Percentiles rank a stretch among this genome's conserved stretches.
phyloP scores from a whole-genome alignment of 2,329 filamentous ascomycete genomes.

The Exophiala calicioides region DNA sequence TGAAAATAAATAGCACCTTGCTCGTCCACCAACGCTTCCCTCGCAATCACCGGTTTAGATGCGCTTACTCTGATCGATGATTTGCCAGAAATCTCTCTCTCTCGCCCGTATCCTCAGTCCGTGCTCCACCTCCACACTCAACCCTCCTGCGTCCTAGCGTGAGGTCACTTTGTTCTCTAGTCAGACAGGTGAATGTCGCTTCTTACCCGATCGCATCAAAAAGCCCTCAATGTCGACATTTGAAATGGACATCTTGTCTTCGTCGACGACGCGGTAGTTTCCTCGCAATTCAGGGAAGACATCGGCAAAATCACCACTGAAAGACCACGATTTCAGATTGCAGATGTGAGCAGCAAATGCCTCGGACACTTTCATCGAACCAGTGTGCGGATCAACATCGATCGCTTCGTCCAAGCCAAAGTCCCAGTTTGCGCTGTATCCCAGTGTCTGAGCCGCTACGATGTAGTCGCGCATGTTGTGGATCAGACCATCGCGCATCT shows the following conservation, averaged over 20 bases:
- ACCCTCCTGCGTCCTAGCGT: too few relatives aligned
- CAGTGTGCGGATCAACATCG: constrained; percentile 5
- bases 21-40: too few relatives aligned
- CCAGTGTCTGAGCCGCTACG: constrained; percentile 11
- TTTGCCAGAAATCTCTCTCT: too few relatives aligned
- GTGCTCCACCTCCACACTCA: too few relatives aligned
- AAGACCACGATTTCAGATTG: constrained; percentile 12
- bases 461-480: constrained; percentile 19
- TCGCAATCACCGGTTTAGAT: too few relatives aligned
- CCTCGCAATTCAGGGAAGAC: constrained; percentile 17
- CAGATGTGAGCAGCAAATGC: constrained; percentile 8
- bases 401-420: constrained; percentile 6
- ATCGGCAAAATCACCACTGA: constrained; percentile 13
- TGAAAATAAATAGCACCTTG: too few relatives aligned
- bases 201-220: too few relatives aligned
- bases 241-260: constrained; percentile 12
- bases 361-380: constrained; percentile 7
- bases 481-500: constrained; percentile 16
- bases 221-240: constrained; percentile 7
- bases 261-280: constrained; percentile 3
- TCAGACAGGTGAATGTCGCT: too few relatives aligned
- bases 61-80: too few relatives aligned
- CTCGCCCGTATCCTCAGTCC: too few relatives aligned
- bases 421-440: constrained; percentile 16
- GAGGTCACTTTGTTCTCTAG: too few relatives aligned